Evolutionary conservation across 441 rosid species (phyloP), one percentile per base, ranked within the genome.

Genomic region (Flueggea neowawraea): DNA sequence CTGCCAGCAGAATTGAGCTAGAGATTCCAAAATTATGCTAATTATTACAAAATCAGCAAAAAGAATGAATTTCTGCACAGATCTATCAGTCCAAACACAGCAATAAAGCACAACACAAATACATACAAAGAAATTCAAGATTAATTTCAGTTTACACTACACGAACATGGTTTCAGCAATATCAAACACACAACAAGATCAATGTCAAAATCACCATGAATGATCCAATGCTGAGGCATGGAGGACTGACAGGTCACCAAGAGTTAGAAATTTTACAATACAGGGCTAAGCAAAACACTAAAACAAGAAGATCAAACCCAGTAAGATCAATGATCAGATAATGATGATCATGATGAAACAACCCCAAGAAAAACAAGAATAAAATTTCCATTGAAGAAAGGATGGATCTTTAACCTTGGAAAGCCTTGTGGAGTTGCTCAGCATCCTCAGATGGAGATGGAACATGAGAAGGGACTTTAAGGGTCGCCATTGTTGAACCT

Each of bases 341-440:
- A 47, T 10, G 50, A 14, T 4, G 5, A 11, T 10, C 12, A 47
- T 10, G 5, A 47, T 47, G 14, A 11, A 47, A 47, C 4, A 14
- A 47, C 45, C 45, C 3, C 4, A 47, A 12, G 5, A 47, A 47
- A 47, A 47, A 10, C 50, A 47, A 47, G 6, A 52, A 61, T 55
- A 55, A 49, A 72, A 5, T 36, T 36, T 36, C 7, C 41, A 36
- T 36, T 13, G 22, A 49, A 8, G 13, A 51, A 39, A 12, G 60
- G 13, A 10, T 7, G 22, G 33, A 15, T 4, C 6, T 4, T 43
- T 47, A 61, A 90, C 98, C 96, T 84, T 68, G 39, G 57, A 90
- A 90, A 16, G 97, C 98, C 66, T 94, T 94, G 58, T 70, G 87
- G 71, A 94, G 98, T 69, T 91, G 91, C 73, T 94, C 97, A 16